Evolutionary conservation across 2,329 filamentous ascomycete species (phyloP), one percentile per base, ranked within the genome.

Genomic region (Diaporthe australafricana): DNA sequence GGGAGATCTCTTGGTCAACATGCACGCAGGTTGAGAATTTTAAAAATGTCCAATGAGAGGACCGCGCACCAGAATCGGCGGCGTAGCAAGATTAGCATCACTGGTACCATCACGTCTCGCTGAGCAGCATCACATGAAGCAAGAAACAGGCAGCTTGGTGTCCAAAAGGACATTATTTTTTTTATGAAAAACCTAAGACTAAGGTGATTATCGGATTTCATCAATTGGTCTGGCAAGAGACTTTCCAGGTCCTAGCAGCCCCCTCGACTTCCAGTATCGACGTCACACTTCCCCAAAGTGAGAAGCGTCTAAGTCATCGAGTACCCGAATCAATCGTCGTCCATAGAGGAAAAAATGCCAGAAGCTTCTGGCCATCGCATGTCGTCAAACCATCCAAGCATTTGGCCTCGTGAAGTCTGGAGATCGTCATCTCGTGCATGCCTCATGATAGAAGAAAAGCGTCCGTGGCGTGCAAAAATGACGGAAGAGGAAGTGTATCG

Each of bases 161-260:
- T 40, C 42, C 27, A 22, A 5, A 12, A 48, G 52, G 25, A 68
- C 35, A 30, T 60, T 38, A 27, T 53, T 25, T 50, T 48, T 42
- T 68, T 12, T 11, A 47, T 30, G n/a, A 11, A 2, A n/a, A 32
- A n/a, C 14, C 47, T n/a, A 30, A 35, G 20, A 65, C 6, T 9
- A 20, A 30, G 3, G 8, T 32, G 5, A 68, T 52, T 56, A 20
- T 32, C n/a, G 16, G 20, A 30, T 47, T 16, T 20, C 48, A 35
- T 50, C 25, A 27, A 22, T 53, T 38, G 35, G 9, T 16, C 30
- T 53, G 40, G n/a, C 32, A 57, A 40, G 11, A 69, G 53, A 60
- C 66, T 30, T 47, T 57, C 66, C 53, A 50, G 40, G 50, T 48
- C 57, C 27, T 22, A 35, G 12, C 42, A 63, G 42, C 30, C 8